Evolutionary conservation across 495 filamentous ascomycete genomes (phyloP), one percentile per base, ranked within the genome.

Genomic region (Achaetomiella virescens): DNA sequence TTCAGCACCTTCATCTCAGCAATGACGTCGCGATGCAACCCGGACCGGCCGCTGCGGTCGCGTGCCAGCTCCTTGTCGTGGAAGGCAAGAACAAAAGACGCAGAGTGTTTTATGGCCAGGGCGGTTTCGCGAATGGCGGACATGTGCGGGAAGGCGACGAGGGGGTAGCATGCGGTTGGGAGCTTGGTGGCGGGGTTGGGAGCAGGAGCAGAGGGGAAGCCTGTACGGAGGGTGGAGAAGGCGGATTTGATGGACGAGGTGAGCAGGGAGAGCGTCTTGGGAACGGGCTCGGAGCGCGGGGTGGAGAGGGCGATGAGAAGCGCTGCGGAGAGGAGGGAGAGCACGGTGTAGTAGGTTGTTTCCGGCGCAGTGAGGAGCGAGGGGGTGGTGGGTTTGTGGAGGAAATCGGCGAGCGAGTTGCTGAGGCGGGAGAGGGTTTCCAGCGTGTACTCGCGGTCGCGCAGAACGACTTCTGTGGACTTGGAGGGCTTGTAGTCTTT

Each of bases 401-500:
- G 41, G 33, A 76, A 63, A 44, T 44, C 43, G 14, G 59, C 58
- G 11, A 78, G 67, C 8, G 69, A 66, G 47, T 59, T 54, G 55
- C 65, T 66, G 7, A 77, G 52, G 6, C 52, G 58, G 0, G 55
- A 46, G 37, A 67, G 65, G 0, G 61, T 57, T 12, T 67, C 61
- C 14, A 65, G 20, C 1, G 69, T 64, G 50, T 71, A 71, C 41
- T 68, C 63, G 56, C 66, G 70, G 33, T 77, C 73, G 18, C 58
- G 45, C 24, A 68, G 56, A n/a, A 65, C 62, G 9, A 66, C 57
- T 8, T 68, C 70, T 22, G 43, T 48, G 2, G 66, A 22, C 25
- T 68, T 74, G n/a, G 65, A 44, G 2, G 72, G 68, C 35, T 73
- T 74, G 54, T 71, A 71, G 33, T 73, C 72, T 38, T 74, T 74